Evolutionary conservation across 2,329 filamentous ascomycete genomes (phyloP).

Genomic region (Colletotrichum aenigma): DNA sequence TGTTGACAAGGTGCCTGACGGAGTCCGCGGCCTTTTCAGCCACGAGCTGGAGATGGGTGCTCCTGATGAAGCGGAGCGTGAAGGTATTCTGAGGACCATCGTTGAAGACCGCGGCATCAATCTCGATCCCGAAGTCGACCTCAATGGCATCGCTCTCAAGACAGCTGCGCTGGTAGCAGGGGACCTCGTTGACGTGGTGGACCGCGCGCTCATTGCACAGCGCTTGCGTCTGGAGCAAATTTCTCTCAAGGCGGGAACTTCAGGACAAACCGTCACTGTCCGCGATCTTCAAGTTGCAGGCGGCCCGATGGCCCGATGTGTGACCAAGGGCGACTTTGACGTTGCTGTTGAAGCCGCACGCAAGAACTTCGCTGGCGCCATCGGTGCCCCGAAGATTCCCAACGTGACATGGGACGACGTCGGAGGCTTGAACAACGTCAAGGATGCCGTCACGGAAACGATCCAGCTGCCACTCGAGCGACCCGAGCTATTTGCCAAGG

Average conservation of each 20-base stretch:
- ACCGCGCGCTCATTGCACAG: constrained; percentile 82
- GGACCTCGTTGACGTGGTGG: constrained; percentile 92
- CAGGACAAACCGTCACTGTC: constrained; percentile 59
- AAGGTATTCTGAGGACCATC: constrained; percentile 82
- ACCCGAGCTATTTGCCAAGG: constrained; percentile 93
- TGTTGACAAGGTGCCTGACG: constrained; percentile 91
- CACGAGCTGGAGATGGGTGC: constrained; percentile 94
- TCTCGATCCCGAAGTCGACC: constrained; percentile 83
- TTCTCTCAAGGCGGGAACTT: constrained; percentile 50
- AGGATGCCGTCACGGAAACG: constrained; percentile 95
- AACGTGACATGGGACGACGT: constrained; percentile 98
- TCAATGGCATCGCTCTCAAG: constrained; percentile 87
- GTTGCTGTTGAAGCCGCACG: constrained; percentile 92
- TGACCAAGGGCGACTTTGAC: constrained; percentile 87
- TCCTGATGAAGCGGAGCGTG: constrained; percentile 89
- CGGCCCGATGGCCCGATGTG: constrained; percentile 76
- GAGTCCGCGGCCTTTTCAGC: constrained; percentile 87
- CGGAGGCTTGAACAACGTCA: constrained; percentile 89
- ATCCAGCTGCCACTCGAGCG: constrained; percentile 92
- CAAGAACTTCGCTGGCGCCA: constrained; percentile 97
- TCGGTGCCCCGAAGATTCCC: constrained; percentile 96
- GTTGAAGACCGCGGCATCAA: constrained; percentile 76
- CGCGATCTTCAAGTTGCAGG: constrained; percentile 90
- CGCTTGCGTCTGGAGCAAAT: constrained; percentile 77
- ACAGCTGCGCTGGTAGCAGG: constrained; percentile 95